phyloP scores from a whole-genome alignment of 2,329 filamentous ascomycete species.

The Apiospora hydei region DNA sequence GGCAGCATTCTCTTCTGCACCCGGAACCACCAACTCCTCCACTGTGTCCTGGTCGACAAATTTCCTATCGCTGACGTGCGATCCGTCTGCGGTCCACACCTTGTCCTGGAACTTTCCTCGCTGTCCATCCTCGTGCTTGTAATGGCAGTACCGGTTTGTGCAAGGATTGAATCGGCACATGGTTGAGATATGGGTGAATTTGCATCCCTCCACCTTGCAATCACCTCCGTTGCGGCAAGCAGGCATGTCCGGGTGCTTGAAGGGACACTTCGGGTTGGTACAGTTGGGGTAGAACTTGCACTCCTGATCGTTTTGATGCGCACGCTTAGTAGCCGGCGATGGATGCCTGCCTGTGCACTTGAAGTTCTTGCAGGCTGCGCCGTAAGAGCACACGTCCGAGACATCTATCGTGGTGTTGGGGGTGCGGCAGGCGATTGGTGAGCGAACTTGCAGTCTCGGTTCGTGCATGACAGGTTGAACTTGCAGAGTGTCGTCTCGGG shows the following conservation, averaged over 20 bases:
- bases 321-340: constrained; percentile 81
- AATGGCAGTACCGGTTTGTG: constrained; percentile 85
- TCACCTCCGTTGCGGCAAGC: constrained; percentile 91
- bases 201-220: constrained; percentile 82
- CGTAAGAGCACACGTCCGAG: constrained; percentile 81
- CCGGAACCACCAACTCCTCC: constrained; percentile 78
- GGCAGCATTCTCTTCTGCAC: constrained; percentile 42
- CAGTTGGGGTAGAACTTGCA: constrained; percentile 94
- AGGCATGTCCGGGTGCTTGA: constrained; percentile 87
- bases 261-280: constrained; percentile 85
- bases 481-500: constrained; percentile 80
- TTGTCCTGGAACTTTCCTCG: constrained; percentile 85
- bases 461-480: constrained; percentile 88
- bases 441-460: constrained; percentile 88
- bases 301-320: constrained; percentile 82
- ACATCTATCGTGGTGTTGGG: constrained; percentile 80
- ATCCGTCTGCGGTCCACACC: constrained; percentile 79
- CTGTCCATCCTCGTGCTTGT: constrained; percentile 92
- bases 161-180: constrained; percentile 93
- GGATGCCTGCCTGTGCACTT: constrained; percentile 94
- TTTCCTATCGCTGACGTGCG: constrained; percentile 85
- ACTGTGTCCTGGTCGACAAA: constrained; percentile 76
- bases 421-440: constrained; percentile 93
- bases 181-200: constrained; percentile 85
- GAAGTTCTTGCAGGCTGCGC: constrained; percentile 91